A percentile compares a stretch with the other conserved stretches of the same genome.
Conservation (phyloP, 2,329 filamentous ascomycete species). For the Pezicula carpinea region DNA sequence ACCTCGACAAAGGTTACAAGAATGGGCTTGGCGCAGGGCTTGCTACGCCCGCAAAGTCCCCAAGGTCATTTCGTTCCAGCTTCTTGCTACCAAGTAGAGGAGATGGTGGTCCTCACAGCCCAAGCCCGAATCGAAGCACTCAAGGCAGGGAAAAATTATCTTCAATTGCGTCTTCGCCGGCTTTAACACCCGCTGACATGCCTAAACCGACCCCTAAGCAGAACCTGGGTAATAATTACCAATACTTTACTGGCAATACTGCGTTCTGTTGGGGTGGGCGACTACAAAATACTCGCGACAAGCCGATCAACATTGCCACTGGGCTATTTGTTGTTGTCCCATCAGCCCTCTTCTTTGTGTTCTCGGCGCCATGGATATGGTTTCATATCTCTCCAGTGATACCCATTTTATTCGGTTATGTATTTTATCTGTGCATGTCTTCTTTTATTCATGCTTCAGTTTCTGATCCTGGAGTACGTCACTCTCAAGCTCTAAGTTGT, state of each 20-base stretch:
- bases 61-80: conserved; percentile 70
- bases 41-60: conserved; percentile 63
- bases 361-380: conserved; percentile 77
- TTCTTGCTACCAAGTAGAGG: conserved; percentile 62
- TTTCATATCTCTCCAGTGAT: conserved; percentile 84
- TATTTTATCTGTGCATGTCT: conserved; percentile 86
- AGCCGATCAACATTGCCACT: conserved; percentile 85
- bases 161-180: conserved; percentile 73
- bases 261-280: conserved; percentile 83
- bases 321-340: conserved; percentile 77
- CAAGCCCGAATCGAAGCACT: conserved; percentile 49
- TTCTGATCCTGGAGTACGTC: conserved; percentile 84
- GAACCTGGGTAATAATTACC: conserved; percentile 67
- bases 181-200: conserved; percentile 46
- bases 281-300: conserved; percentile 80
- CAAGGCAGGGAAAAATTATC: conserved; percentile 78
- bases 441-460: conserved; percentile 92
- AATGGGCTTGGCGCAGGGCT: conserved; percentile 38
- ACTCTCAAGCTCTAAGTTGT: conserved; percentile 1
- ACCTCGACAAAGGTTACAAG: conserved; percentile 57
- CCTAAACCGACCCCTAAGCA: conserved; percentile 22
- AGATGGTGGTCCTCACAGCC: conserved; percentile 38
- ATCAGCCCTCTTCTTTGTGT: conserved; percentile 75
- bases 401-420: conserved; percentile 83
- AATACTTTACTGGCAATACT: conserved; percentile 93